These are phyloP conservation scores for Candolleomyces eurysporus DNA, from an alignment of 768 basidiomycete species.

Conservation along the genomic window DNA sequence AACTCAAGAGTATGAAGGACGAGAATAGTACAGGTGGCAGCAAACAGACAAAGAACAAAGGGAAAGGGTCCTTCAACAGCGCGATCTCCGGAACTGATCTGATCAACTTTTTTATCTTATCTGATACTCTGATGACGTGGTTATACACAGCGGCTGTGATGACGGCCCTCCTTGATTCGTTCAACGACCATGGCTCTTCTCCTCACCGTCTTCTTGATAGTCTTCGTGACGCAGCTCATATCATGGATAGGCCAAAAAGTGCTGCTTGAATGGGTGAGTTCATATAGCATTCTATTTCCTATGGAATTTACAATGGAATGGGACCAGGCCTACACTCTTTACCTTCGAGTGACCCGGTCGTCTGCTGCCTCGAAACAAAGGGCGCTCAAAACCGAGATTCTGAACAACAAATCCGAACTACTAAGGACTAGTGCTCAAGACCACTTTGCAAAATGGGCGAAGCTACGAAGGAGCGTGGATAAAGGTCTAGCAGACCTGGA, in stretches of 20 bases:
- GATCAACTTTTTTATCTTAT: no score
- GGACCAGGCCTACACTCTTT: slow-evolving; percentile 66
- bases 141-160: background rate
- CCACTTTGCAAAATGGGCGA: slow-evolving; percentile 98
- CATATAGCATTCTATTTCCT: no score
- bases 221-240: slow-evolving; percentile 79
- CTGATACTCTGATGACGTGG: no score
- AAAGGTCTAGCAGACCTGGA: slow-evolving; percentile 90
- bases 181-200: slow-evolving; percentile 65
- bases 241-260: slow-evolving; percentile 89
- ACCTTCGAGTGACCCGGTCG: slow-evolving; percentile 64
- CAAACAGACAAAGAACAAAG: no score
- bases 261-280: slow-evolving; percentile 73
- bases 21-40: no score
- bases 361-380: slow-evolving; percentile 56
- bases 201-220: slow-evolving; percentile 76
- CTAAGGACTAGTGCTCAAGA: slow-evolving; percentile 91
- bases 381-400: slow-evolving; percentile 75
- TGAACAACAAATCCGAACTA: slow-evolving; percentile 81
- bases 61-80: no score
- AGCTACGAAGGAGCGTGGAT: slow-evolving; percentile 85
- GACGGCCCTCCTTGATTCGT: background rate
- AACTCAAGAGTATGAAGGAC: no score
- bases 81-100: no score
- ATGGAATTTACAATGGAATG: background rate